Conservation (phyloP, 31 red algal species). For the Odonthalia washingtoniensis region DNA sequence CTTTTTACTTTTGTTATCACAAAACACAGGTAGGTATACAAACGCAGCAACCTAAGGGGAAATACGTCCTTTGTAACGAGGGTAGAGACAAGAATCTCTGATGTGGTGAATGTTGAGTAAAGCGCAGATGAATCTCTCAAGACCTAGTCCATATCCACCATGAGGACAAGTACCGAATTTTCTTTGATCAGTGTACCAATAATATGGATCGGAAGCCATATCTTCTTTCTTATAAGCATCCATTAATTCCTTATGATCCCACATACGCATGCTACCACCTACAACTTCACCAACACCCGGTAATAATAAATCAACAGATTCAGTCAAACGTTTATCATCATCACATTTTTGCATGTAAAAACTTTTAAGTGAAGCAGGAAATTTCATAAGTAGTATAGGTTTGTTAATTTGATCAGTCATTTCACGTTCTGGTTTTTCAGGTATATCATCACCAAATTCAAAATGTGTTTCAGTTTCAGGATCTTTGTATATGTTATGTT, state of each 20-base stretch:
- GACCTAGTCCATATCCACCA: conserved; percentile 96
- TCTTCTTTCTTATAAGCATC: conserved; percentile 93
- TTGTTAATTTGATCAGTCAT: conserved; percentile 98
- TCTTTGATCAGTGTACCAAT: conserved; percentile 99
- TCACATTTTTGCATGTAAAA: conserved; percentile 99
- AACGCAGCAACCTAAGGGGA: conserved; percentile 79
- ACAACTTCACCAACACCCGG: conserved; percentile 99
- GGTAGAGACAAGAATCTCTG: conserved; percentile 95
- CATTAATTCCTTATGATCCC: conserved; percentile 84
- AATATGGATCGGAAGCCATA: conserved; percentile 96
- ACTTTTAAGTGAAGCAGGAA: conserved; percentile 91
- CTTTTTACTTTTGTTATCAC: too few species aligned
- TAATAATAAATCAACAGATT: conserved; percentile 92
- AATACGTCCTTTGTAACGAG: conserved; percentile 92
- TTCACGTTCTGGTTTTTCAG: conserved; percentile 96
- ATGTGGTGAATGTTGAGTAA: conserved; percentile 92
- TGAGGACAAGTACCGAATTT: conserved; percentile 97
- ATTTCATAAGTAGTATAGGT: conserved; percentile 91
- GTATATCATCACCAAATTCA: conserved; percentile 98
- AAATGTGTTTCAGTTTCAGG: conserved; percentile 89
- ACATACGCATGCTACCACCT: conserved; percentile 97
- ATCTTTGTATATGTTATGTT: conserved; percentile 98
- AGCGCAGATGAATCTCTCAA: conserved; percentile 96
- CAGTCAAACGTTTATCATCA: conserved; percentile 88
- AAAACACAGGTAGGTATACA: too few species aligned